Evolutionary conservation across 768 basidiomycete species (phyloP), one percentile per base, ranked within the genome.

Genomic region (Boletus vinaceobasis): DNA sequence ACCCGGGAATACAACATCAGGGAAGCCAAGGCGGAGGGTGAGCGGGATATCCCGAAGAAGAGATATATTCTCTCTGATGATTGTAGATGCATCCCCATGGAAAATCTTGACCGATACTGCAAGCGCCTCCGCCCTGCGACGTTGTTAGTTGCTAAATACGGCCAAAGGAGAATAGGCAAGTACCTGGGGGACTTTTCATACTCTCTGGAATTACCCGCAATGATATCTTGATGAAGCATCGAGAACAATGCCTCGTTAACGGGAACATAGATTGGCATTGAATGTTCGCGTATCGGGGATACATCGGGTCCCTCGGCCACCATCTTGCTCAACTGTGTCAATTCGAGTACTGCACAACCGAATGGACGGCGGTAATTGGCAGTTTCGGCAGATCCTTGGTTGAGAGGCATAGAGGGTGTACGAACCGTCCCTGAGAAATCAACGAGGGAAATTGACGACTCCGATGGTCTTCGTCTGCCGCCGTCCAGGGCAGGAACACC

Each of bases 201-300:
- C 63, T 95, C 91, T 67, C 83, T 87, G 27, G 71, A 72, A 54
- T 90, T 88, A 55, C 81, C 81, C 29, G 82, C 84, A 60, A 98
- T 91, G 66, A 98, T 90, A 65, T 93, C 93, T 71, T 98, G 93
- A 72, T 98, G 96, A 37, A 98, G 79, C 77, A 88, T 96, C 3
- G 93, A 92, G 67, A 97, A 97, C 26, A 85, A 78, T 7, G 84
- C 80, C 66, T 98, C 96, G 62, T 88, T 88, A 5, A 79, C 78
- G 0, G 96, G 90, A 1, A 86, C 79, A 62, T 82, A 95, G 49
- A 98, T 97, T 2, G 90, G 88, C 86, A 98, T 92, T 0, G 82
- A 80, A 64, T 90, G 80, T 68, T 98, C 95, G 53, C 80, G 79
- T 19, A 85, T 78, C 2, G 83, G 72, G 6, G 84, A 81, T 2